These are phyloP conservation scores for Tulasnella sp. DNA, from an alignment of 768 basidiomycete species.

Conservation along the genomic window DNA sequence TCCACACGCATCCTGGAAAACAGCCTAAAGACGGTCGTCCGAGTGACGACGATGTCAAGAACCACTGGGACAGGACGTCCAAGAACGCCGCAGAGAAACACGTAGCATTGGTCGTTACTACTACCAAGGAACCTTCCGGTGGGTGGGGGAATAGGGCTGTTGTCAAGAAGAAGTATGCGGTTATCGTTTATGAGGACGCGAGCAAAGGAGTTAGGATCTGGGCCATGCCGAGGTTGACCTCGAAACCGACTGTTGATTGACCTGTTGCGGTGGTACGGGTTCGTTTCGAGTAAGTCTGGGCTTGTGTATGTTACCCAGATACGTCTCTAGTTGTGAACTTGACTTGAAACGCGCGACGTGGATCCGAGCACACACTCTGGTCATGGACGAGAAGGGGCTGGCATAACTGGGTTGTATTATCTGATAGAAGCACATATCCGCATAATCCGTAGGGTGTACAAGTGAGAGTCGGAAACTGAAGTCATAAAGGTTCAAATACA, in stretches of 20 bases:
- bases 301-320: neutral
- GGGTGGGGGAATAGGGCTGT: neutral
- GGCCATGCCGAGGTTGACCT: neutral
- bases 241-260: neutral
- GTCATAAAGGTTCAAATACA: constrained; percentile 4
- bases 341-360: neutral
- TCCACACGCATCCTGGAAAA: neutral
- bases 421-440: neutral
- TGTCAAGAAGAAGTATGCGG: neutral
- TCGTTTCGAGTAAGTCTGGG: neutral
- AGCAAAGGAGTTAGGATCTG: neutral
- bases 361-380: neutral
- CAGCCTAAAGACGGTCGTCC: neutral
- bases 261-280: neutral
- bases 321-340: neutral
- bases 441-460: neutral
- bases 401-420: neutral
- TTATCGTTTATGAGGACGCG: neutral
- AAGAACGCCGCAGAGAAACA: neutral
- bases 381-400: neutral
- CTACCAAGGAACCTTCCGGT: neutral
- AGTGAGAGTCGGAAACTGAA: neutral
- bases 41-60: neutral
- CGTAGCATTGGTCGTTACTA: neutral
- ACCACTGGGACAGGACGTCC: neutral